Percentiles rank a stretch among this genome's conserved stretches.
phyloP scores from a whole-genome alignment of 202 grass and related monocot genomes.

The Elaeis oleifera region DNA sequence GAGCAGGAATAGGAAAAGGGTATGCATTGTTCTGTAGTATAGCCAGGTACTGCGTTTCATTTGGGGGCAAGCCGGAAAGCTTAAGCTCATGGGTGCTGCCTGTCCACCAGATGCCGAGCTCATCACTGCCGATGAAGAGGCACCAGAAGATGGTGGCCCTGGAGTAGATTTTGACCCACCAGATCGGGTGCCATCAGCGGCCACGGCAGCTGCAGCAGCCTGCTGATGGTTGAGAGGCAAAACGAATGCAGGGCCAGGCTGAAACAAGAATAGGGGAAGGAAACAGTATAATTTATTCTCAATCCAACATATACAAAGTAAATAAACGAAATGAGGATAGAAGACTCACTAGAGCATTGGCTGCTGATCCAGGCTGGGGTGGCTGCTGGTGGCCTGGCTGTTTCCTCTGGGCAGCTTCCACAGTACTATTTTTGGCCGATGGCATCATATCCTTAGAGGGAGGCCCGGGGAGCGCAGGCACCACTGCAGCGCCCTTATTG shows the following conservation, averaged over 20 bases:
- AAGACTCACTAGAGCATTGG: conserved; percentile 31
- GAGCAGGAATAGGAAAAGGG: conserved; percentile 56
- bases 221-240: conserved; percentile 84
- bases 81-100: conserved; percentile 61
- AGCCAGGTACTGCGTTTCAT: conserved; percentile 73
- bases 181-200: conserved; percentile 39
- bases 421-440: conserved; percentile 25
- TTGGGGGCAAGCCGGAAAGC: conserved; percentile 55
- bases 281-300: neutral
- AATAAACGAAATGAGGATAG: too few relatives aligned
- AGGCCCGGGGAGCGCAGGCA: conserved; percentile 26
- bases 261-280: conserved; percentile 13
- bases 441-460: conserved; percentile 49
- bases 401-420: conserved; percentile 62
- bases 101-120: conserved; percentile 31
- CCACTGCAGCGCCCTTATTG: conserved; percentile 32
- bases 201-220: conserved; percentile 40
- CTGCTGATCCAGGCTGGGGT: conserved; percentile 43
- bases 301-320: too few relatives aligned
- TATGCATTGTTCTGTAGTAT: conserved; percentile 77
- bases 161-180: conserved; percentile 40
- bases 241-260: conserved; percentile 68
- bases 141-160: conserved; percentile 29
- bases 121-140: neutral
- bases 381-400: conserved; percentile 51